Conservation (phyloP, 177 flowering plant species). For the Vitis hybrid region DNA sequence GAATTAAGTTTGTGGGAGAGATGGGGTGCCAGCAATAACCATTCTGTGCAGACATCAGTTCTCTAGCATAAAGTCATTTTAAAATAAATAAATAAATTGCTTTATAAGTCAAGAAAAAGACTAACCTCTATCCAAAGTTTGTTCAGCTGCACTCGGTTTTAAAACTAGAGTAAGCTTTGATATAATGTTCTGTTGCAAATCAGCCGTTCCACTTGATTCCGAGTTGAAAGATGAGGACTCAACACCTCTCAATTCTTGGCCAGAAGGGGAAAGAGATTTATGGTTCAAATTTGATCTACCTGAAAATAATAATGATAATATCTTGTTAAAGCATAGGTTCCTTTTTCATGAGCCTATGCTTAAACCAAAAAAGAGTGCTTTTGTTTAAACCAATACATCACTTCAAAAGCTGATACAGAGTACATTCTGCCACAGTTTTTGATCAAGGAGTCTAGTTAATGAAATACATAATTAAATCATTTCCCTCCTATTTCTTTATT, state of each 20-base stretch:
- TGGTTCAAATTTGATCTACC: not conserved
- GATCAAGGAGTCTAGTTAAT: too few relatives aligned
- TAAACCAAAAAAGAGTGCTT: not conserved
- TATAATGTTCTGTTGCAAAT: not conserved
- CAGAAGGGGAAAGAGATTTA: not conserved
- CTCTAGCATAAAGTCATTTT: not conserved
- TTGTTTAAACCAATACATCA: not conserved
- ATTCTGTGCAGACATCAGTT: not conserved
- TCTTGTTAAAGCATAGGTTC: not conserved
- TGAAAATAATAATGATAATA: not conserved
- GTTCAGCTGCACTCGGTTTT: not conserved
- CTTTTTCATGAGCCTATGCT: too few relatives aligned
- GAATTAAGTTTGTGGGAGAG: too few relatives aligned
- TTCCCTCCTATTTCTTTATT: too few relatives aligned
- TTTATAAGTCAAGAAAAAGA: not conserved
- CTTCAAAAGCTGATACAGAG: not conserved
- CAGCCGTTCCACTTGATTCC: not conserved
- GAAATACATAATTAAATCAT: too few relatives aligned
- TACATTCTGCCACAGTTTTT: too few relatives aligned
- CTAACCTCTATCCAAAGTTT: not conserved
- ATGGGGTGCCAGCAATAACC: too few relatives aligned
- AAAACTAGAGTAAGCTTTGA: not conserved
- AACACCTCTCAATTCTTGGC: not conserved
- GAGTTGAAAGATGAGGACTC: not conserved
- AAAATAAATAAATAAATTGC: not conserved